A percentile compares a stretch with the other conserved stretches of the same genome.
These are phyloP conservation scores for Botrytis tulipae DNA, from an alignment of 2,329 filamentous ascomycete species.

Conservation along the genomic window DNA sequence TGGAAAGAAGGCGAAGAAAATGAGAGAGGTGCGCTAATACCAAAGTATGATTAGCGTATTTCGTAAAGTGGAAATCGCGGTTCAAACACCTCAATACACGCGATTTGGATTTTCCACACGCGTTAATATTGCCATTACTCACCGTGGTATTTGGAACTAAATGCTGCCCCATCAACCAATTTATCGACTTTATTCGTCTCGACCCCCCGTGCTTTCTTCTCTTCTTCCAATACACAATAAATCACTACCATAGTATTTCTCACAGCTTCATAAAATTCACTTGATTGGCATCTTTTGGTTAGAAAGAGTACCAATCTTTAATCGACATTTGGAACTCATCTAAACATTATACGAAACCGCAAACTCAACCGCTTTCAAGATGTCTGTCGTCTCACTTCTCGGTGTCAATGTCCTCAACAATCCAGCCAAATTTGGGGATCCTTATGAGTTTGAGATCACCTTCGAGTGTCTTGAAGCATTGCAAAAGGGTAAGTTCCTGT, in stretches of 20 bases:
- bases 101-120: slow-evolving; percentile 3
- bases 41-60: background rate
- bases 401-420: slow-evolving; percentile 97
- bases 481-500: slow-evolving; percentile 70
- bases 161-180: slow-evolving; percentile 16
- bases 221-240: background rate
- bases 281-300: slow-evolving; percentile 4
- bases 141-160: slow-evolving; percentile 1
- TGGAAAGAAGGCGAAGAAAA: slow-evolving; percentile 1
- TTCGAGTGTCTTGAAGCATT: slow-evolving; percentile 96
- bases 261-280: background rate
- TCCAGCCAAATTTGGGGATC: slow-evolving; percentile 86
- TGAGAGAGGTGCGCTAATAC: background rate
- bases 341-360: background rate
- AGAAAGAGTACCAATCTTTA: background rate
- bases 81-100: slow-evolving; percentile 1
- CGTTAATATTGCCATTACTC: background rate
- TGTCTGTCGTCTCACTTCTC: slow-evolving; percentile 95
- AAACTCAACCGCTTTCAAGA: slow-evolving; percentile 45
- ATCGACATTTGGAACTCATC: background rate
- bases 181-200: slow-evolving; percentile 6
- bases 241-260: background rate
- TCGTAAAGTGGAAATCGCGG: slow-evolving; percentile 15
- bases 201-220: background rate
- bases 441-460: slow-evolving; percentile 97